Percentiles rank a stretch among this genome's conserved stretches.
Conservation (phyloP, 2,329 filamentous ascomycete species). For the Seiridium cupressi region DNA sequence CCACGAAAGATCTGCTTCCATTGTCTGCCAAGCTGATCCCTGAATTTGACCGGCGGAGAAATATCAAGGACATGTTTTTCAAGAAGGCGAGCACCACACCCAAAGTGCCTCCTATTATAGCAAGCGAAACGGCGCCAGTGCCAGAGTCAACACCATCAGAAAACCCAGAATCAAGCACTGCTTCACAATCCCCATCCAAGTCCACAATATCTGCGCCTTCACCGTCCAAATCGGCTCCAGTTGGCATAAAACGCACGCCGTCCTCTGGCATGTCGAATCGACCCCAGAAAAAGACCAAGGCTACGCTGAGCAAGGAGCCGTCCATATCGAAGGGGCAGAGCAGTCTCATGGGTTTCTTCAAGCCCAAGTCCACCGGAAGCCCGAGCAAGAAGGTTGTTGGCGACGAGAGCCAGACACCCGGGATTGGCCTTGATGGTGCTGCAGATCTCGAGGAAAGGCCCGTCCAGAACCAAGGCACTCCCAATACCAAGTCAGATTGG, state of each 20-base stretch:
- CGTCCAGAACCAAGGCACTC: conserved; percentile 6
- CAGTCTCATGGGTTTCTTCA: conserved; percentile 79
- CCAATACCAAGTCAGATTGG: not conserved
- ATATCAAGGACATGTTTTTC: conserved; percentile 90
- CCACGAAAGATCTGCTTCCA: conserved; percentile 63
- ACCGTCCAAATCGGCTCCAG: conserved; percentile 13
- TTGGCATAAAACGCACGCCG: conserved; percentile 25
- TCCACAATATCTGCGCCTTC: conserved; percentile 13
- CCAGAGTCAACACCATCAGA: not conserved
- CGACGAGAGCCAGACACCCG: conserved; percentile 8
- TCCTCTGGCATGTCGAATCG: conserved; percentile 20
- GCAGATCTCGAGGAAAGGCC: conserved; percentile 10
- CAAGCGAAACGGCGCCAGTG: conserved; percentile 4
- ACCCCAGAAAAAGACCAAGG: conserved; percentile 36
- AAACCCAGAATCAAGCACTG: not conserved
- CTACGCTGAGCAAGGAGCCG: conserved; percentile 28
- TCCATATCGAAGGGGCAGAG: conserved; percentile 39
- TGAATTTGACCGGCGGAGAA: conserved; percentile 82
- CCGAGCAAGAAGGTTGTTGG: conserved; percentile 9
- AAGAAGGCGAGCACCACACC: conserved; percentile 44
- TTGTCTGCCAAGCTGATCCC: conserved; percentile 81
- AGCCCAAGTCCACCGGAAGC: conserved; percentile 46
- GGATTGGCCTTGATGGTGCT: conserved; percentile 10
- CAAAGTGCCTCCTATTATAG: conserved; percentile 15
- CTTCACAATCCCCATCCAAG: conserved; percentile 20